These are phyloP conservation scores for Waltiozyma sp. DNA, from an alignment of 1,139 yeast species.

Conservation along the genomic window DNA sequence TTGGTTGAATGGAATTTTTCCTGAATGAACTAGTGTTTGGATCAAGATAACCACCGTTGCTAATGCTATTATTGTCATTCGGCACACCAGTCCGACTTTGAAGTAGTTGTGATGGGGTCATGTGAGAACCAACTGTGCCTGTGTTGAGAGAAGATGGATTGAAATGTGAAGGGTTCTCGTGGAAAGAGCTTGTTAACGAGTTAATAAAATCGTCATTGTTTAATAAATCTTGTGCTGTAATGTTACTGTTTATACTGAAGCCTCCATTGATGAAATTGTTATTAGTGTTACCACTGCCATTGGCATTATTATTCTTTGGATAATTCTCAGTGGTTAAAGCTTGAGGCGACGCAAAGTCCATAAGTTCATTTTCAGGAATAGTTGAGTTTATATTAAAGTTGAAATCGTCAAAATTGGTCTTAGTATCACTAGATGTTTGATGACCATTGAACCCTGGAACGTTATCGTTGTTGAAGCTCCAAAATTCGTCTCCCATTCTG, in stretches of 20 bases:
- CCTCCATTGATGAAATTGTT: neutral
- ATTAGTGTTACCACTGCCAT: neutral
- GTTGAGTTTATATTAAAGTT: conserved; percentile 15
- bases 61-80: neutral
- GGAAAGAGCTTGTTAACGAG: neutral
- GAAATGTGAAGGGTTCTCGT: neutral
- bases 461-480: conserved; percentile 13
- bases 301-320: neutral
- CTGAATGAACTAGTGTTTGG: conserved; percentile 9
- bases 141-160: neutral
- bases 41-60: neutral
- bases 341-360: conserved; percentile 13
- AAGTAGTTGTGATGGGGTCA: conserved; percentile 4
- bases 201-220: neutral
- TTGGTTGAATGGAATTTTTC: conserved; percentile 2
- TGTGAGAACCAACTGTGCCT: neutral
- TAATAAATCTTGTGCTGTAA: neutral
- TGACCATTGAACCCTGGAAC: neutral
- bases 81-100: neutral
- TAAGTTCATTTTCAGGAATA: conserved; percentile 18
- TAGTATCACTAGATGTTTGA: neutral
- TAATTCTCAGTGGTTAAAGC: conserved; percentile 4
- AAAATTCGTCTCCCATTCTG: conserved; percentile 17
- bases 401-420: conserved; percentile 14
- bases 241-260: conserved; percentile 1